Percentiles rank a stretch among this genome's conserved stretches.
These are phyloP conservation scores for Kwoniella sp. DNA, from an alignment of 768 basidiomycete species.

Conservation along the genomic window DNA sequence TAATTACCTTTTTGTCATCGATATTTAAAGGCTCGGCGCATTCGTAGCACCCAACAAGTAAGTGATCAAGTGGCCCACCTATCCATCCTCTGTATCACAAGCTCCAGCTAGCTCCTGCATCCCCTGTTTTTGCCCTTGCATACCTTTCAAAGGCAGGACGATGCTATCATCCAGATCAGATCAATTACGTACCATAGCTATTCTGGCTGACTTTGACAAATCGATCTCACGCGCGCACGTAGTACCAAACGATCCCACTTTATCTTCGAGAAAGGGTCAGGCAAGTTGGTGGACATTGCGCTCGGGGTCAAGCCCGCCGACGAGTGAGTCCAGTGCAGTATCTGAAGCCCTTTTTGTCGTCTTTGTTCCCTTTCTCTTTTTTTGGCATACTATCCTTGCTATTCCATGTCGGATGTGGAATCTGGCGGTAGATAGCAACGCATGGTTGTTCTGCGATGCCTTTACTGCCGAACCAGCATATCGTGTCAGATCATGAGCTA, in stretches of 20 bases:
- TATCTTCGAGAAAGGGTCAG: slow-evolving; percentile 81
- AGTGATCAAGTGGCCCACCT: slow-evolving; percentile 11
- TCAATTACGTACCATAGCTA: too few relatives aligned
- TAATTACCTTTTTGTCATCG: background rate
- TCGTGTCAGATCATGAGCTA: too few relatives aligned
- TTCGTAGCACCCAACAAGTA: slow-evolving; percentile 65
- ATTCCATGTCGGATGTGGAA: too few relatives aligned
- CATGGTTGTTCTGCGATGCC: too few relatives aligned
- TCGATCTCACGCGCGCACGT: background rate
- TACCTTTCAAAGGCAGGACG: background rate
- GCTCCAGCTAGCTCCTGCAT: too few relatives aligned
- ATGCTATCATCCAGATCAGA: too few relatives aligned
- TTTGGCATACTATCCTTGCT: background rate
- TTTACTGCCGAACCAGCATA: too few relatives aligned
- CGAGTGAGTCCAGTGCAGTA: slow-evolving; percentile 58
- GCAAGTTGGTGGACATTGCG: slow-evolving; percentile 80
- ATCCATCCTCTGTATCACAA: background rate
- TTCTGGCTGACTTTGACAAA: too few relatives aligned
- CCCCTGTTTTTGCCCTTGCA: too few relatives aligned
- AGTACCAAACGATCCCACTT: slow-evolving; percentile 92
- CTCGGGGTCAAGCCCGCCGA: slow-evolving; percentile 84
- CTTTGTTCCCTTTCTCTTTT: background rate
- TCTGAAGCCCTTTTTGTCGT: background rate
- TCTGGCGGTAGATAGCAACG: too few relatives aligned
- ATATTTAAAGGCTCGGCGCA: slow-evolving; percentile 68